A percentile compares a stretch with the other conserved stretches of the same genome.
Evolutionary conservation across 2,329 filamentous ascomycete genomes (phyloP).

Genomic region (Didymella segeticola): DNA sequence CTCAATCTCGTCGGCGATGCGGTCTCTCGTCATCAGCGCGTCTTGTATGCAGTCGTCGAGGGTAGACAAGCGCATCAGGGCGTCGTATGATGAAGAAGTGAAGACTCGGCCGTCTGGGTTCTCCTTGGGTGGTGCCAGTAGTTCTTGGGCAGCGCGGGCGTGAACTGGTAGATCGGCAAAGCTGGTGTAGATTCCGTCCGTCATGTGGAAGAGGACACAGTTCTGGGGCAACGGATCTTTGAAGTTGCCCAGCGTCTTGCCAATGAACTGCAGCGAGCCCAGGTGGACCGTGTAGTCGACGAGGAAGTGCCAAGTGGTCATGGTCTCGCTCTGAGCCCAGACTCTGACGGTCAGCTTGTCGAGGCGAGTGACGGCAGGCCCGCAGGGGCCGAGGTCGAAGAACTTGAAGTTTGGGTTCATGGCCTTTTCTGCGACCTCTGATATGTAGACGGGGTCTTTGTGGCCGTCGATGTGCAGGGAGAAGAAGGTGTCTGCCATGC

Average conservation of each 20-base stretch:
- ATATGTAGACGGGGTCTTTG: slow-evolving; percentile 82
- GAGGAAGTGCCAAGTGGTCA: slow-evolving; percentile 67
- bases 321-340: slow-evolving; percentile 70
- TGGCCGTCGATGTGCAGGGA: slow-evolving; percentile 74
- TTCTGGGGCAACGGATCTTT: slow-evolving; percentile 79
- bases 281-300: slow-evolving; percentile 77
- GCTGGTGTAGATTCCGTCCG: slow-evolving; percentile 85
- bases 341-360: slow-evolving; percentile 72
- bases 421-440: slow-evolving; percentile 78
- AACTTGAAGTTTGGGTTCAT: slow-evolving; percentile 90
- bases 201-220: slow-evolving; percentile 82
- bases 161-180: slow-evolving; percentile 68
- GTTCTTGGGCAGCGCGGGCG: slow-evolving; percentile 36
- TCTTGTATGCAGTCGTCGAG: slow-evolving; percentile 92
- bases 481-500: slow-evolving; percentile 88
- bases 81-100: slow-evolving; percentile 83
- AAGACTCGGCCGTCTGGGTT: slow-evolving; percentile 58
- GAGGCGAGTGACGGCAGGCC: slow-evolving; percentile 68
- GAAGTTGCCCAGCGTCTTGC: slow-evolving; percentile 65
- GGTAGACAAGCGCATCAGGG: slow-evolving; percentile 85
- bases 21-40: slow-evolving; percentile 76
- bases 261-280: slow-evolving; percentile 77
- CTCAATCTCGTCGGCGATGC: slow-evolving; percentile 80
- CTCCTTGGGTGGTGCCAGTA: slow-evolving; percentile 44
- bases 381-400: slow-evolving; percentile 75